Conservation (phyloP, 176 grass and related monocot species). For the Eleusine indica region DNA sequence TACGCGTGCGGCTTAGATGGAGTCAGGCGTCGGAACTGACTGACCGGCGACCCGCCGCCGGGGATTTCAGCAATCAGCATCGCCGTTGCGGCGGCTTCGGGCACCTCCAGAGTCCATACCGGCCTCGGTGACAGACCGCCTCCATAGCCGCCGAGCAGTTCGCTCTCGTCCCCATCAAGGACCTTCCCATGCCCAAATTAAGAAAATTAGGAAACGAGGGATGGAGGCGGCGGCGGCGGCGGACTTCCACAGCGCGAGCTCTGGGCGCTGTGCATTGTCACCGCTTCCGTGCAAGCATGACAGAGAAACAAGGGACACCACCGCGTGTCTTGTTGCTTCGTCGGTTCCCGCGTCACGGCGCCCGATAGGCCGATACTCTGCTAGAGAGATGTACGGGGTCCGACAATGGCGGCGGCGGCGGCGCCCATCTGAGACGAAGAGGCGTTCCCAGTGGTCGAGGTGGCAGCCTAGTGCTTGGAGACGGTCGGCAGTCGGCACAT, state of each 20-base stretch:
- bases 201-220: background rate
- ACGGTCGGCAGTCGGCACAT: too few relatives aligned
- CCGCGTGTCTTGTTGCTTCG: background rate
- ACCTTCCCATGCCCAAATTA: too few relatives aligned
- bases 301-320: background rate
- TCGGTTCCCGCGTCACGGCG: background rate
- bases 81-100: too few relatives aligned
- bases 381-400: too few relatives aligned
- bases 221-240: background rate
- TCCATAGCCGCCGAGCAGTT: background rate
- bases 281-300: background rate
- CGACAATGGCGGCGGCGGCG: too few relatives aligned
- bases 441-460: too few relatives aligned
- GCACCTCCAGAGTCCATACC: background rate
- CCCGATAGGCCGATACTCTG: too few relatives aligned
- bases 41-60: background rate
- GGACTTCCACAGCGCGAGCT: background rate
- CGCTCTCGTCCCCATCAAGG: background rate
- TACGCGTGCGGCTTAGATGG: too few relatives aligned
- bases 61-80: background rate
- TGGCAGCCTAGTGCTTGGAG: too few relatives aligned
- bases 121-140: background rate
- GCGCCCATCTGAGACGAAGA: too few relatives aligned
- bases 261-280: background rate
- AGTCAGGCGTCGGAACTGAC: background rate